Percentiles rank a stretch among this genome's conserved stretches.
phyloP scores from a whole-genome alignment of 345 rosid genomes.

The Heritiera littoralis region DNA sequence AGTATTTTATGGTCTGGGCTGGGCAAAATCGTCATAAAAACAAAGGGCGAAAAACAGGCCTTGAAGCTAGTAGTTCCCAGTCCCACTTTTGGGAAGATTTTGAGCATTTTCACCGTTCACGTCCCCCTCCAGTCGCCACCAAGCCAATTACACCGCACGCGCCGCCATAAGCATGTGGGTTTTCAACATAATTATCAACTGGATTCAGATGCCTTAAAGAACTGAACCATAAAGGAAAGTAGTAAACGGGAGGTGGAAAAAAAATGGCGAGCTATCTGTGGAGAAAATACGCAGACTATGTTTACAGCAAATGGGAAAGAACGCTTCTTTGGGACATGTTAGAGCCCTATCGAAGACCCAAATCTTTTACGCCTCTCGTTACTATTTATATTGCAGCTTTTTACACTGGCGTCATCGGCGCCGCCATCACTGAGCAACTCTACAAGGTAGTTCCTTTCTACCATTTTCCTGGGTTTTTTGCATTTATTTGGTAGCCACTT shows the following conservation, averaged over 20 bases:
- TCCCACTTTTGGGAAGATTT: no score
- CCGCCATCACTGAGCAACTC: conserved; percentile 86
- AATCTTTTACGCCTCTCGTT: conserved; percentile 72
- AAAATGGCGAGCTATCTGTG: conserved; percentile 69
- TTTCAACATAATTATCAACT: background rate
- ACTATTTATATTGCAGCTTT: conserved; percentile 73
- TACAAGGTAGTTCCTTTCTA: conserved; percentile 52
- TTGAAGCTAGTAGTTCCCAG: no score
- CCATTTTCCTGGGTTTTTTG: background rate
- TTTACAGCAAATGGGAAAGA: conserved; percentile 72
- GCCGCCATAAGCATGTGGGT: background rate
- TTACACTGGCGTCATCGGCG: conserved; percentile 83
- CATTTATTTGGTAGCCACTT: background rate
- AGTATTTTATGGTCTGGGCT: no score
- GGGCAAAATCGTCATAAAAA: no score
- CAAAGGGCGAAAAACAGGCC: no score
- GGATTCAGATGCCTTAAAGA: background rate
- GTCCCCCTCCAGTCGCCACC: no score
- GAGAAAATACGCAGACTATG: conserved; percentile 83
- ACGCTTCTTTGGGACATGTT: conserved; percentile 85
- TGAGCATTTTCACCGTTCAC: no score
- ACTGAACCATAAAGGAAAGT: background rate
- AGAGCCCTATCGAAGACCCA: conserved; percentile 78
- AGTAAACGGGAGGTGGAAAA: background rate
- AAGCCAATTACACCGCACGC: background rate